These are phyloP conservation scores for Conringia planisiliqua DNA, from an alignment of 345 rosid genomes.

Conservation along the genomic window DNA sequence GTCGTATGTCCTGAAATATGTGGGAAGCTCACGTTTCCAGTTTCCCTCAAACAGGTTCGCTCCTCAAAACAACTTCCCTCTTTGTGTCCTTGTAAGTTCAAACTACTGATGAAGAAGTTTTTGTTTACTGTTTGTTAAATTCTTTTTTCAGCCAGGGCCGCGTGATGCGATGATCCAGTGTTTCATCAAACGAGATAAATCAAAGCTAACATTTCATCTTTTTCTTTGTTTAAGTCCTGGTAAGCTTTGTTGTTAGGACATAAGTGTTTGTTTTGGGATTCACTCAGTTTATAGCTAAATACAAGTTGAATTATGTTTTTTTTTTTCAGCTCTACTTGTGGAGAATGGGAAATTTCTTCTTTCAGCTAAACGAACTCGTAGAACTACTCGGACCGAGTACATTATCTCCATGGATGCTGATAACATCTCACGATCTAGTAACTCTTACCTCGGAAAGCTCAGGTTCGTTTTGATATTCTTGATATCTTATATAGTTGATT, in stretches of 20 bases:
- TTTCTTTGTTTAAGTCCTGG: constrained; percentile 64
- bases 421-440: constrained; percentile 65
- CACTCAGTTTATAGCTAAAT: constrained; percentile 2
- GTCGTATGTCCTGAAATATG: constrained; percentile 59
- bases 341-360: constrained; percentile 76
- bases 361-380: constrained; percentile 61
- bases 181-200: constrained; percentile 65
- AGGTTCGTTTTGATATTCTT: constrained; percentile 36
- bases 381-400: constrained; percentile 67
- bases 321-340: constrained; percentile 45
- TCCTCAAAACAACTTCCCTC: background rate
- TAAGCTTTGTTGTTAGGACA: constrained; percentile 27
- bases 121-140: background rate
- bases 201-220: constrained; percentile 60
- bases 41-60: constrained; percentile 59
- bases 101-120: background rate
- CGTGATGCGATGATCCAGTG: constrained; percentile 58
- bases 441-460: constrained; percentile 62
- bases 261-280: background rate
- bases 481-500: background rate
- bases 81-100: background rate
- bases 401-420: constrained; percentile 69
- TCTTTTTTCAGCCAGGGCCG: constrained; percentile 61
- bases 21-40: constrained; percentile 64
- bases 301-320: background rate